phyloP scores from a whole-genome alignment of 2,329 filamentous ascomycete species.

The Furcasterigmium sp. region DNA sequence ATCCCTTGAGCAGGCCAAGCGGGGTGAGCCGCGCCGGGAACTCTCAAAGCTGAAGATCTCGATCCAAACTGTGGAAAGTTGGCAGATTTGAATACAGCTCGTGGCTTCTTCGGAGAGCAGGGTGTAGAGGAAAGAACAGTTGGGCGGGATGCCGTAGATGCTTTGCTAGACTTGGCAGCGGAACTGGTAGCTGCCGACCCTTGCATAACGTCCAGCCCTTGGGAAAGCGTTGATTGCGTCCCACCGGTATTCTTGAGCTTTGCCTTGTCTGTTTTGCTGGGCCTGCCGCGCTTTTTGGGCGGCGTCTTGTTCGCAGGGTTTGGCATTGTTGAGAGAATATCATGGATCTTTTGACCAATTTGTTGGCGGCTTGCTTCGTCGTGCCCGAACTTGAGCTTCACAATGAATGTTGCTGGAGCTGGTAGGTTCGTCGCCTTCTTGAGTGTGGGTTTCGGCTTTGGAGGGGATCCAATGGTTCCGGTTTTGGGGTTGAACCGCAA shows the following conservation, averaged over 20 bases:
- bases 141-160: conserved; percentile 23
- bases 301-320: conserved; percentile 16
- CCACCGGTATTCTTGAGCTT: conserved; percentile 14
- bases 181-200: conserved; percentile 1
- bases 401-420: conserved; percentile 4
- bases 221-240: too few relatives aligned
- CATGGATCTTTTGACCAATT: conserved; percentile 56
- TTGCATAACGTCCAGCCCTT: too few relatives aligned
- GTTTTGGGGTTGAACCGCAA: conserved; percentile 54
- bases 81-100: conserved; percentile 20
- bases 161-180: conserved; percentile 15
- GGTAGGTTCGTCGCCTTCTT: conserved; percentile 2
- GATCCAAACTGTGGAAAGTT: conserved; percentile 37
- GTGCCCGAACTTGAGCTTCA: conserved; percentile 5
- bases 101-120: conserved; percentile 41
- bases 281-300: conserved; percentile 11
- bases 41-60: conserved; percentile 43
- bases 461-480: conserved; percentile 58
- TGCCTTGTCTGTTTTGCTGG: conserved; percentile 19
- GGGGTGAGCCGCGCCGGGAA: conserved; percentile 61
- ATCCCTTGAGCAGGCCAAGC: conserved; percentile 67
- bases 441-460: conserved; percentile 40
- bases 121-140: conserved; percentile 49
- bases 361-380: conserved; percentile 36
- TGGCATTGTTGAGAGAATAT: conserved; percentile 44